phyloP scores from a whole-genome alignment of 495 filamentous ascomycete genomes.

The Aspergillus biplanus region DNA sequence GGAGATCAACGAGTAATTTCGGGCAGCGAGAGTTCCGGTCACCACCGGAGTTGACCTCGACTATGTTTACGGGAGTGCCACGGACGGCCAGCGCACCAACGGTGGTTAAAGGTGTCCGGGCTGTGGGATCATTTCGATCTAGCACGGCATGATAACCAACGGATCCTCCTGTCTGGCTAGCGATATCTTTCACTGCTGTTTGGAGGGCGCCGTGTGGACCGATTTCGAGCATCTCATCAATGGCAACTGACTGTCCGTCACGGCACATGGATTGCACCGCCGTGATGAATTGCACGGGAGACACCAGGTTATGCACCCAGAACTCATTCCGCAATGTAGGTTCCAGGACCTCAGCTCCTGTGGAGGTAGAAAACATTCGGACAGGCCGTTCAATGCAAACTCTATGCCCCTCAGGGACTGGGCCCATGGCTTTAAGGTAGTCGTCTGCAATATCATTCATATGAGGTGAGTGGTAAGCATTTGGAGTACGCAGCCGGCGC shows the following conservation, averaged over 20 bases:
- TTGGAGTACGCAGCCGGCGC: conserved; percentile 29
- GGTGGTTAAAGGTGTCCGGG: neutral
- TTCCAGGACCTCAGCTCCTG: conserved; percentile 30
- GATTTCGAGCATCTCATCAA: conserved; percentile 47
- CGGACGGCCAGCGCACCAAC: neutral
- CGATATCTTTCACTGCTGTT: neutral
- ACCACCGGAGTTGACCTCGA: neutral
- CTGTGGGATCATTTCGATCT: conserved; percentile 21
- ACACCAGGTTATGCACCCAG: neutral
- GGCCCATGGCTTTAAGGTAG: neutral
- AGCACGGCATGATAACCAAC: neutral
- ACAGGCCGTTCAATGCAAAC: neutral
- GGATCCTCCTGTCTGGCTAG: neutral
- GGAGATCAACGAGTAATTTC: neutral
- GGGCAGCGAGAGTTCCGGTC: neutral
- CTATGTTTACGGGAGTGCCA: neutral
- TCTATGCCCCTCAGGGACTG: neutral
- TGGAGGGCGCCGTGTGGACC: conserved; percentile 63
- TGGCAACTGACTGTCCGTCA: neutral
- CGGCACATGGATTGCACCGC: conserved; percentile 34
- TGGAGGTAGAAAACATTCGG: neutral
- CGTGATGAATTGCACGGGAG: conserved; percentile 47
- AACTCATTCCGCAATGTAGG: conserved; percentile 28
- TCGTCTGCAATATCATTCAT: conserved; percentile 18
- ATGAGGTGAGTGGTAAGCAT: conserved; percentile 46